Conservation (phyloP, 495 filamentous ascomycete genomes). For the Neurospora sublineolata region DNA sequence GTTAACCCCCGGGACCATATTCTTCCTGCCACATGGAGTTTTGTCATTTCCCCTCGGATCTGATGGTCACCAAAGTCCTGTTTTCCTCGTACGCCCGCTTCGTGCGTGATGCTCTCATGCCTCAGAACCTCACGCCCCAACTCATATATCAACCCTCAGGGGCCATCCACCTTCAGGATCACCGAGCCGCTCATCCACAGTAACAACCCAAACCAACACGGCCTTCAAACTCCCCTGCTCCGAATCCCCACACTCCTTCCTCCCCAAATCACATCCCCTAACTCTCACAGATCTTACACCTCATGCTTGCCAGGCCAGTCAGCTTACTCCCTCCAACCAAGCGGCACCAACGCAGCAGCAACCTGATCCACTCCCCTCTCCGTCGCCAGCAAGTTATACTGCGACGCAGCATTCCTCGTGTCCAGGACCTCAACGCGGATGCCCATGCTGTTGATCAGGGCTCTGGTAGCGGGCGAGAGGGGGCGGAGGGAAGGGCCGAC, state of each 20-base stretch:
- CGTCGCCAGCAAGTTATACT: slow-evolving; percentile 78
- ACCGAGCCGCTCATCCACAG: no score
- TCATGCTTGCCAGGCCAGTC: no score
- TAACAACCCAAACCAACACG: no score
- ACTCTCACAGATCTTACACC: no score
- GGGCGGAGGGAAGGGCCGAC: slow-evolving; percentile 65
- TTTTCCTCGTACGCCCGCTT: not conserved
- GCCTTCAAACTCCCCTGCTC: no score
- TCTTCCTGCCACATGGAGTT: not conserved
- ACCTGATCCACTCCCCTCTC: slow-evolving; percentile 70
- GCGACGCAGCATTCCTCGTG: slow-evolving; percentile 85
- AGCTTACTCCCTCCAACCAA: slow-evolving; percentile 60
- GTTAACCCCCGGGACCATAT: not conserved
- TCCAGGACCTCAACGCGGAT: slow-evolving; percentile 83
- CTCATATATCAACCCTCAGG: no score
- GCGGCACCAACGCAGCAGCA: slow-evolving; percentile 78
- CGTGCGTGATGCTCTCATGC: not conserved
- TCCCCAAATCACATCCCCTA: not conserved
- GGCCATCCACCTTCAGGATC: no score
- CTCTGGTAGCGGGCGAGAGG: slow-evolving; percentile 61
- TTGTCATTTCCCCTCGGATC: not conserved
- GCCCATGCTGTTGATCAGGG: slow-evolving; percentile 61
- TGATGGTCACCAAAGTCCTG: not conserved
- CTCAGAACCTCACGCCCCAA: not conserved
- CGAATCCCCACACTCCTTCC: no score